Evolutionary conservation across 345 rosid species (phyloP).

Genomic region (Melastoma malabathricum): DNA sequence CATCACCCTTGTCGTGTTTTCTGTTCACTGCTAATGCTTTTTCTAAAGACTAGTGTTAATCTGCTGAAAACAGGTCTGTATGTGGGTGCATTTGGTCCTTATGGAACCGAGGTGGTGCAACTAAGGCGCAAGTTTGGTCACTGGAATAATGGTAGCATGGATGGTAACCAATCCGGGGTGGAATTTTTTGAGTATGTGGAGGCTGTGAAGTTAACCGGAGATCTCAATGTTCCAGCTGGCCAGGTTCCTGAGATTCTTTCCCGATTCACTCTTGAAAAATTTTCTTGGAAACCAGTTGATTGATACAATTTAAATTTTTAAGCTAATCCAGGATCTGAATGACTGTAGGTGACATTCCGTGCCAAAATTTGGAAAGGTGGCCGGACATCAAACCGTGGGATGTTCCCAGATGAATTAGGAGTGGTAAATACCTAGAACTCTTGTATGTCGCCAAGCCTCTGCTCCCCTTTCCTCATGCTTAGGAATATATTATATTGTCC

Average conservation of each 20-base stretch:
- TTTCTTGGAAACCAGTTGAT: neutral
- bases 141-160: conserved; percentile 39
- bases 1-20: conserved; percentile 5
- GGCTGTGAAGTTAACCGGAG: conserved; percentile 97
- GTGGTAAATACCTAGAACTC: conserved; percentile 44
- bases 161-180: conserved; percentile 39
- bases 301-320: neutral
- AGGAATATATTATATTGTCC: conserved; percentile 10
- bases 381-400: conserved; percentile 44
- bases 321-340: conserved; percentile 11
- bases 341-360: conserved; percentile 78
- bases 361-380: conserved; percentile 78
- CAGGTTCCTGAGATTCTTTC: conserved; percentile 35
- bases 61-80: conserved; percentile 50
- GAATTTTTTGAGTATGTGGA: conserved; percentile 92
- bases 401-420: conserved; percentile 79
- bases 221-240: conserved; percentile 95
- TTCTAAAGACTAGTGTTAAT: too few species aligned
- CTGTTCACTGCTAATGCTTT: neutral
- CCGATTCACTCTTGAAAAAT: neutral
- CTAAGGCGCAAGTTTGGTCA: conserved; percentile 78
- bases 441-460: conserved; percentile 7
- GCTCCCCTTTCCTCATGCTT: neutral
- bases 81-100: conserved; percentile 94
- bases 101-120: conserved; percentile 88